A percentile compares a stretch with the other conserved stretches of the same genome.
These are phyloP conservation scores for Candida qinlingensis DNA, from an alignment of 805 yeast species.

Conservation along the genomic window DNA sequence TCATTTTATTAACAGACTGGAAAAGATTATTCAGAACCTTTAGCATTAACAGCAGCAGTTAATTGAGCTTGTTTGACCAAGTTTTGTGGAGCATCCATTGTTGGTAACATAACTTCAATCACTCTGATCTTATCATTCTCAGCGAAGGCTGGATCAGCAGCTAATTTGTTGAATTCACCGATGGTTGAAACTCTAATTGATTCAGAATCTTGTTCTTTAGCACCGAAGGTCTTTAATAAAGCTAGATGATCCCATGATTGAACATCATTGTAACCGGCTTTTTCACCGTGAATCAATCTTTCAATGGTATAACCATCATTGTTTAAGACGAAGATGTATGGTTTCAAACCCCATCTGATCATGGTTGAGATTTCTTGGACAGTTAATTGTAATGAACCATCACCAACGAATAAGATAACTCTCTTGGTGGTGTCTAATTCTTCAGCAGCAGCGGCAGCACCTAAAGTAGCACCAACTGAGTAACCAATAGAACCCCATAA, in stretches of 20 bases:
- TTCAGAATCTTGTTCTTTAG: constrained; percentile 41
- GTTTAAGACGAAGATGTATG: constrained; percentile 65
- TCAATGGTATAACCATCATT: constrained; percentile 75
- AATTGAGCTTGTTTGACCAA: constrained; percentile 65
- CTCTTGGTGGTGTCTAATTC: constrained; percentile 57
- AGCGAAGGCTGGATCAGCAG: constrained; percentile 42
- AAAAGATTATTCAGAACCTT: neutral
- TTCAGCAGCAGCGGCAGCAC: constrained; percentile 22
- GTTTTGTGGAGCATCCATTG: constrained; percentile 64
- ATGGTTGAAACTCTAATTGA: constrained; percentile 46
- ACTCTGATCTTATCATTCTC: constrained; percentile 55
- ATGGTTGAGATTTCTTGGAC: constrained; percentile 69
- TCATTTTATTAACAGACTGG: neutral
- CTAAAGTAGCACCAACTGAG: constrained; percentile 15
- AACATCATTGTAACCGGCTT: constrained; percentile 59
- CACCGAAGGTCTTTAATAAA: constrained; percentile 46
- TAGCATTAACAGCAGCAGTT: constrained; percentile 42
- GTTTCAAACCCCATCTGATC: constrained; percentile 60
- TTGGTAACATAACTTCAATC: constrained; percentile 63
- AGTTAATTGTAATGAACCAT: constrained; percentile 71
- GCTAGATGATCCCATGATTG: constrained; percentile 65
- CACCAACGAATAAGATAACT: constrained; percentile 66
- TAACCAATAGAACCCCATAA: constrained; percentile 76
- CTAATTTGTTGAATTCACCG: constrained; percentile 53
- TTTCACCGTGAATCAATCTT: constrained; percentile 65